phyloP scores from a whole-genome alignment of 495 filamentous ascomycete genomes.

The Penicillium tannophilum region DNA sequence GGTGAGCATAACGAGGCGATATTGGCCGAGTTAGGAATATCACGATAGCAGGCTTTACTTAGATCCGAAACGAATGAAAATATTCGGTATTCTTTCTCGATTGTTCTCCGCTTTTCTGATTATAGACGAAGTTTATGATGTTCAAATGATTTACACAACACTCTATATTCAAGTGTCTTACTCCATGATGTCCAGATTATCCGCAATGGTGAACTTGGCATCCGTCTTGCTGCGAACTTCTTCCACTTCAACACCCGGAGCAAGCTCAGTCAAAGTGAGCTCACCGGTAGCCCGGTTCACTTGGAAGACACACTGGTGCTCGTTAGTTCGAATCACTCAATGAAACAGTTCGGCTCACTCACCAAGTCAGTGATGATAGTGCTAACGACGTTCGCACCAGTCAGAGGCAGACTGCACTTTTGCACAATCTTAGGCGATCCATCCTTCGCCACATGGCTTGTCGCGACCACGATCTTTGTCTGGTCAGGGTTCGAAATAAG shows the following conservation, averaged over 20 bases:
- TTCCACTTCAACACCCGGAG: constrained; percentile 80
- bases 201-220: constrained; percentile 73
- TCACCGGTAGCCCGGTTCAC: constrained; percentile 75
- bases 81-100: no score
- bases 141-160: neutral
- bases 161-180: constrained; percentile 32
- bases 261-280: constrained; percentile 80
- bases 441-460: constrained; percentile 90
- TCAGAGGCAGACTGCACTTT: constrained; percentile 83
- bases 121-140: no score
- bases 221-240: constrained; percentile 85
- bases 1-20: constrained; percentile 44
- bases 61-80: no score
- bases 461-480: constrained; percentile 91
- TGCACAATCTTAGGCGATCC: constrained; percentile 85
- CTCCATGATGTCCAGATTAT: constrained; percentile 75
- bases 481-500: constrained; percentile 79
- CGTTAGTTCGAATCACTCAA: neutral
- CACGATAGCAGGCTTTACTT: neutral
- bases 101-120: no score
- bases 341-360: constrained; percentile 30
- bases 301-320: constrained; percentile 72
- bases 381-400: constrained; percentile 80
- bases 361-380: constrained; percentile 91
- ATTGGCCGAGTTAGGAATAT: constrained; percentile 19